Percentiles rank a stretch among this genome's conserved stretches.
Conservation (phyloP, 306 rosid species). For the Dalbergia cochinchinensis region DNA sequence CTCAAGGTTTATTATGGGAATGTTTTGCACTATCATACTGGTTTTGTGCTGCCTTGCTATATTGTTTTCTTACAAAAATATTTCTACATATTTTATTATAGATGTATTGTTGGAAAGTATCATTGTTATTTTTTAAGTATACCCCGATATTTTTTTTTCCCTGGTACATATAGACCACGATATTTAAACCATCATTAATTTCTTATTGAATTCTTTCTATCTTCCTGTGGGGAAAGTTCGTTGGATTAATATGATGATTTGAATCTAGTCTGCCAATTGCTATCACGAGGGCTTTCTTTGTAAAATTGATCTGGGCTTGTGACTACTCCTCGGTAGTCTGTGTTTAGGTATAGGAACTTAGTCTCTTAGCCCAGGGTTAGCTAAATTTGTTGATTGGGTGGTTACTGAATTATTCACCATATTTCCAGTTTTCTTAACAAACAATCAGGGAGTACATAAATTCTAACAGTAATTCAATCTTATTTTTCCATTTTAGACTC, state of each 20-base stretch:
- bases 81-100: not conserved
- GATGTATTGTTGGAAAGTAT: not conserved
- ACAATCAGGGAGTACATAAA: not conserved
- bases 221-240: not conserved
- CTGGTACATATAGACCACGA: not conserved
- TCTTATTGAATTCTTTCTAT: not conserved
- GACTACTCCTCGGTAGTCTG: conserved; percentile 23
- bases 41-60: conserved; percentile 11
- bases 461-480: not conserved
- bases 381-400: conserved; percentile 11
- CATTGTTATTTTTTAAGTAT: not conserved
- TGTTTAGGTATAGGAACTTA: not conserved
- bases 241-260: not conserved
- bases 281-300: not conserved
- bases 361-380: not conserved
- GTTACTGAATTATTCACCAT: conserved; percentile 5
- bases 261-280: conserved; percentile 11
- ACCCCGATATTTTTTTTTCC: not conserved
- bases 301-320: not conserved
- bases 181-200: not conserved
- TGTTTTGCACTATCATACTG: not conserved
- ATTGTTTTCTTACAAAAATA: too few species aligned
- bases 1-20: too few species aligned
- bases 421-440: not conserved
- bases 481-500: not conserved